phyloP scores from a whole-genome alignment of 2,329 filamentous ascomycete genomes.

The Calonectria henricotiae region DNA sequence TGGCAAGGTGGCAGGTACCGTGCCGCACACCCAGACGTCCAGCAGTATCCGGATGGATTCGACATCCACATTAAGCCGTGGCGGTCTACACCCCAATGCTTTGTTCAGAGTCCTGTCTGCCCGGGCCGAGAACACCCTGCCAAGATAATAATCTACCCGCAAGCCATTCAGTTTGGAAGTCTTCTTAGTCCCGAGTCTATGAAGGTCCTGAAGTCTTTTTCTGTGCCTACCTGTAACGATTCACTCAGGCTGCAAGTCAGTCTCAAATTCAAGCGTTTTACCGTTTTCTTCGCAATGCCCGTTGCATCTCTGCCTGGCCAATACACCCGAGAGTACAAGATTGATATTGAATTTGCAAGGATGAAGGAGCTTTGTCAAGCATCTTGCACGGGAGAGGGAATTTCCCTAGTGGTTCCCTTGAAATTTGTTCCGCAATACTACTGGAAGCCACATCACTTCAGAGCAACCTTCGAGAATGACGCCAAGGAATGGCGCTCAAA shows the following conservation, averaged over 20 bases:
- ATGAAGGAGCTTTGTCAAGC: constrained; percentile 63
- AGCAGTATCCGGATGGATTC: constrained; percentile 45
- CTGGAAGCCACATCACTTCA: constrained; percentile 57
- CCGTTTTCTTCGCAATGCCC: constrained; percentile 54
- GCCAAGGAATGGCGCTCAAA: constrained; percentile 59
- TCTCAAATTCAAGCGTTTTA: constrained; percentile 52
- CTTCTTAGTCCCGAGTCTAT: constrained; percentile 70
- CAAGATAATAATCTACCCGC: constrained; percentile 62
- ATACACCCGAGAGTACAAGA: constrained; percentile 57
- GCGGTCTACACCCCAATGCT: constrained; percentile 34
- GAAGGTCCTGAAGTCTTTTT: constrained; percentile 70
- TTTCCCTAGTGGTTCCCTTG: constrained; percentile 66
- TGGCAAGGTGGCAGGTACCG: constrained; percentile 62
- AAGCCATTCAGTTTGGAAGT: constrained; percentile 75
- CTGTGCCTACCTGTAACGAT: constrained; percentile 25
- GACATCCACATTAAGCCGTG: constrained; percentile 38
- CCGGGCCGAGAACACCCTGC: constrained; percentile 51
- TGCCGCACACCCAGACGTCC: constrained; percentile 49
- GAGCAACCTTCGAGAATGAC: constrained; percentile 56
- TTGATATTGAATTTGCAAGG: constrained; percentile 64
- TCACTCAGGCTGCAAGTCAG: constrained; percentile 55
- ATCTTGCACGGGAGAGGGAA: constrained; percentile 49
- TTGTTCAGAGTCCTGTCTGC: constrained; percentile 44
- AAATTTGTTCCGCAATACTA: constrained; percentile 67
- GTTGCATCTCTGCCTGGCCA: constrained; percentile 37